Evolutionary conservation across 2,329 filamentous ascomycete species (phyloP).

Genomic region (Bertia moriformis): DNA sequence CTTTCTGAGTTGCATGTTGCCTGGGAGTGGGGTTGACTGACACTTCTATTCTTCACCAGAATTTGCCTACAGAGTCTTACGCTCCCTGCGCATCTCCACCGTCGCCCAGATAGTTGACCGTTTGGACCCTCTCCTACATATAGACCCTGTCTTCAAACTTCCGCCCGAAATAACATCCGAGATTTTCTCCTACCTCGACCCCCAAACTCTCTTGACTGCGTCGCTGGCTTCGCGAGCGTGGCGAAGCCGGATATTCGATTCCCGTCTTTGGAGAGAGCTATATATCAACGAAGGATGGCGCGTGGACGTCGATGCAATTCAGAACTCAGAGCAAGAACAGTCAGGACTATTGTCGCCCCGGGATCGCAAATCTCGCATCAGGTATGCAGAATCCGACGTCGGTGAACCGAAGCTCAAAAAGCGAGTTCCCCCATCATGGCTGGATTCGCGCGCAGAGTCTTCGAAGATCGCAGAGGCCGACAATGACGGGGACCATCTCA

Average conservation of each 20-base stretch:
- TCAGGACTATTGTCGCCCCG: not conserved
- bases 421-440: constrained; percentile 17
- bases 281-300: constrained; percentile 52
- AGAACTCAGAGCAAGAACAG: constrained; percentile 26
- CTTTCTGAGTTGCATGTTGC: not conserved
- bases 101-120: not conserved
- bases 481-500: constrained; percentile 2
- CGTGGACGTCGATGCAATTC: constrained; percentile 31
- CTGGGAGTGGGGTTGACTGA: not conserved
- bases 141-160: constrained; percentile 49
- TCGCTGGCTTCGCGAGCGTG: constrained; percentile 44
- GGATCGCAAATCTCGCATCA: not conserved
- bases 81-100: not conserved
- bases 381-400: constrained; percentile 2
- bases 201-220: constrained; percentile 39
- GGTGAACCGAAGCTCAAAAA: constrained; percentile 4
- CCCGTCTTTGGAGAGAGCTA: constrained; percentile 47
- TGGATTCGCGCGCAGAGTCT: constrained; percentile 7
- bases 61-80: not conserved
- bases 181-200: constrained; percentile 48
- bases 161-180: constrained; percentile 52
- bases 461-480: not conserved
- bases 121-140: constrained; percentile 16
- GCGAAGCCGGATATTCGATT: constrained; percentile 45
- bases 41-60: not conserved